Evolutionary conservation across 768 basidiomycete genomes (phyloP).

Genomic region (Rhodotorula taiwanensis): DNA sequence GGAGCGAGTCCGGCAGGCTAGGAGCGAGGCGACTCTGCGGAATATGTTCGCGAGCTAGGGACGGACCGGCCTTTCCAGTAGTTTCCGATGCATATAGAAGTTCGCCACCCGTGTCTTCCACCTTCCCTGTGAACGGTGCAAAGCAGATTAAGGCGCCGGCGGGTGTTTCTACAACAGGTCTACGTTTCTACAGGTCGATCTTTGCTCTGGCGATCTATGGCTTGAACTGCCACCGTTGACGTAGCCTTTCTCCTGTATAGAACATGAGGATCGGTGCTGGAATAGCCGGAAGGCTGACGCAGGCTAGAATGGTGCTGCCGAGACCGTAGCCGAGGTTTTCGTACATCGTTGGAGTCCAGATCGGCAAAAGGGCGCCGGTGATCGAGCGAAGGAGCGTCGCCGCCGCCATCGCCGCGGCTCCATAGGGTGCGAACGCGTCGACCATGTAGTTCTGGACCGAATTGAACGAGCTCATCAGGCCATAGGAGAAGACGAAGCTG

Average conservation of each 20-base stretch:
- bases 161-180: too few species aligned
- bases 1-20: constrained; percentile 76
- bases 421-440: constrained; percentile 9
- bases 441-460: constrained; percentile 5
- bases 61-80: background rate
- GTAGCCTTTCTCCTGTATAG: background rate
- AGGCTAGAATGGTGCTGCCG: constrained; percentile 5
- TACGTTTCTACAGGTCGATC: too few species aligned
- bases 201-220: background rate
- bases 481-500: constrained; percentile 1
- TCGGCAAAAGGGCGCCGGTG: constrained; percentile 8
- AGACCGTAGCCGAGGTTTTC: constrained; percentile 12
- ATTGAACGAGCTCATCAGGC: constrained; percentile 2
- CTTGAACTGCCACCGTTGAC: constrained; percentile 10
- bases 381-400: constrained; percentile 5
- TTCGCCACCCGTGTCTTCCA: too few species aligned
- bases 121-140: too few species aligned
- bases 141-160: too few species aligned
- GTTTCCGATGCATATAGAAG: too few species aligned
- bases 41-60: constrained; percentile 20
- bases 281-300: constrained; percentile 2
- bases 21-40: constrained; percentile 49
- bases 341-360: constrained; percentile 1
- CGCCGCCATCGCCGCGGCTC: constrained; percentile 8
- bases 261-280: constrained; percentile 3